Evolutionary conservation across 2,329 filamentous ascomycete species (phyloP).

Genomic region (Karstenula rhodostoma): DNA sequence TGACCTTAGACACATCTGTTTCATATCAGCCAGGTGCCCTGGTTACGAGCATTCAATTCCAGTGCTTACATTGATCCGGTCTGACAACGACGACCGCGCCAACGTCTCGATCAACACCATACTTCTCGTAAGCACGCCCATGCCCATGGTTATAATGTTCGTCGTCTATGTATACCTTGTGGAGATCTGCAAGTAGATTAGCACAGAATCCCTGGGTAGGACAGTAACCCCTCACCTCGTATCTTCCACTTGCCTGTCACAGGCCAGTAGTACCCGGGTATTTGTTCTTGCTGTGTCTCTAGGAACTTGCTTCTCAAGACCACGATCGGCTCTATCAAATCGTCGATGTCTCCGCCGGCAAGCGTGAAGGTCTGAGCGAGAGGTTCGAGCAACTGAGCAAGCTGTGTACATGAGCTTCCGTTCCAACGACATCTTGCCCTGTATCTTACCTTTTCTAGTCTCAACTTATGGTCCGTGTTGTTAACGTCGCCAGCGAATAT

Average conservation of each 20-base stretch:
- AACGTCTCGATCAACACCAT: slow-evolving; percentile 56
- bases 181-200: slow-evolving; percentile 55
- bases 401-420: slow-evolving; percentile 25
- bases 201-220: not conserved
- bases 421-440: not conserved
- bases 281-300: slow-evolving; percentile 60
- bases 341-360: slow-evolving; percentile 56
- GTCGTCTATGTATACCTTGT: slow-evolving; percentile 68
- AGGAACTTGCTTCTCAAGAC: slow-evolving; percentile 60
- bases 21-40: slow-evolving; percentile 15
- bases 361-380: slow-evolving; percentile 57
- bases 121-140: slow-evolving; percentile 65
- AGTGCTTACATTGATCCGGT: slow-evolving; percentile 65
- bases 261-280: slow-evolving; percentile 66
- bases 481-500: slow-evolving; percentile 58
- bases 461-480: slow-evolving; percentile 29
- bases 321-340: slow-evolving; percentile 65
- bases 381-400: slow-evolving; percentile 28
- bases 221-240: slow-evolving; percentile 53
- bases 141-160: slow-evolving; percentile 64
- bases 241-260: slow-evolving; percentile 64
- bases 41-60: not conserved
- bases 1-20: slow-evolving; percentile 41
- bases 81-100: slow-evolving; percentile 61
- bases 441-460: slow-evolving; percentile 50